Conservation (phyloP, 2,329 filamentous ascomycete species). For the Penicillium sp. region DNA sequence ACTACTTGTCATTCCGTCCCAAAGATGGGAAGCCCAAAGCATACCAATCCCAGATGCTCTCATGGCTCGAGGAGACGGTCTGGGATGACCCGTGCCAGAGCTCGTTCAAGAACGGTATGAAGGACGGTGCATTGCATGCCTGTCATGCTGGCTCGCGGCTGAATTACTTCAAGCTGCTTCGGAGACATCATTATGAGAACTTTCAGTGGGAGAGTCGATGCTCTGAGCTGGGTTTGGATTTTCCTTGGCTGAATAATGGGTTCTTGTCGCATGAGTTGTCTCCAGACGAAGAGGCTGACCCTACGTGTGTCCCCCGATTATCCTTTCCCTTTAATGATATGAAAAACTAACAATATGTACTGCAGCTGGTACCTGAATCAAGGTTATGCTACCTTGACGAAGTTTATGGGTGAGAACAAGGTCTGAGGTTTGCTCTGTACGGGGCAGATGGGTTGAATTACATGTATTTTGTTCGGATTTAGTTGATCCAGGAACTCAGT, state of each 20-base stretch:
- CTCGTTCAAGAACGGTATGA: not conserved
- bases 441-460: not conserved
- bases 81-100: not conserved
- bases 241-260: not conserved
- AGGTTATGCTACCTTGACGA: not conserved
- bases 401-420: not conserved
- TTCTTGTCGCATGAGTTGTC: not conserved
- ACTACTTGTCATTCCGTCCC: not conserved
- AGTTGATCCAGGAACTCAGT: too few relatives aligned
- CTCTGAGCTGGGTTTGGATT: not conserved
- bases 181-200: not conserved
- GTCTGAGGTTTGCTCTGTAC: not conserved
- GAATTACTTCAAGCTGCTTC: not conserved
- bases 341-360: not conserved
- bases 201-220: not conserved
- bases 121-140: not conserved
- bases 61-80: not conserved
- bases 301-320: not conserved
- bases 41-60: not conserved
- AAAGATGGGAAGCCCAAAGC: not conserved
- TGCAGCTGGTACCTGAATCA: not conserved
- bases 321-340: not conserved
- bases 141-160: not conserved
- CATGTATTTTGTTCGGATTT: too few relatives aligned
- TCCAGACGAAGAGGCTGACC: not conserved